Conservation (phyloP, 2,329 filamentous ascomycete genomes). For the Xylaria sp. region DNA sequence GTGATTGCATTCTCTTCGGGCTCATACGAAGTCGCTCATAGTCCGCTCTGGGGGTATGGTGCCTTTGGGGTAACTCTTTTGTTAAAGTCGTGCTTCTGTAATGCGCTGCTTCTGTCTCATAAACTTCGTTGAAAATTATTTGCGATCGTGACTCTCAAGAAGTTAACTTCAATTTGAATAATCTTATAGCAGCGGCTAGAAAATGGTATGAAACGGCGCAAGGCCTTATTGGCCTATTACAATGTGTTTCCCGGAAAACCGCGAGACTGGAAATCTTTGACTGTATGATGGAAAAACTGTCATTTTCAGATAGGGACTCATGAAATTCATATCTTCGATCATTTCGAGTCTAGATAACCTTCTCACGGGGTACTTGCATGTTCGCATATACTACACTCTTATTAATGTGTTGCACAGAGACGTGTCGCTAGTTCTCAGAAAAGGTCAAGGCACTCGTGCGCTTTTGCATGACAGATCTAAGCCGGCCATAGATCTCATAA, state of each 20-base stretch:
- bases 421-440: not conserved
- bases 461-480: not conserved
- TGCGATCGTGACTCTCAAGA: conserved; percentile 13
- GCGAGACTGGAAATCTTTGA: conserved; percentile 13
- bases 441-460: not conserved
- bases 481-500: not conserved
- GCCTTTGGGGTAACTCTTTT: conserved; percentile 28
- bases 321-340: not conserved
- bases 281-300: conserved; percentile 12
- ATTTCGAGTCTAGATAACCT: not conserved
- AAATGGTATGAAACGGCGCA: not conserved
- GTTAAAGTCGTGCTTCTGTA: conserved; percentile 26
- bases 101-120: conserved; percentile 18
- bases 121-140: conserved; percentile 13
- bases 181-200: not conserved
- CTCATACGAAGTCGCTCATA: conserved; percentile 9
- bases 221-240: conserved; percentile 6
- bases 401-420: not conserved
- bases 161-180: not conserved
- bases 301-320: not conserved
- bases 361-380: not conserved
- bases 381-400: not conserved
- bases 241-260: conserved; percentile 18
- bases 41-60: conserved; percentile 31
- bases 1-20: conserved; percentile 24